Base-by-base conservation (phyloP, 2,329 filamentous ascomycete species). In the Calcarisporium arbuscula region DNA sequence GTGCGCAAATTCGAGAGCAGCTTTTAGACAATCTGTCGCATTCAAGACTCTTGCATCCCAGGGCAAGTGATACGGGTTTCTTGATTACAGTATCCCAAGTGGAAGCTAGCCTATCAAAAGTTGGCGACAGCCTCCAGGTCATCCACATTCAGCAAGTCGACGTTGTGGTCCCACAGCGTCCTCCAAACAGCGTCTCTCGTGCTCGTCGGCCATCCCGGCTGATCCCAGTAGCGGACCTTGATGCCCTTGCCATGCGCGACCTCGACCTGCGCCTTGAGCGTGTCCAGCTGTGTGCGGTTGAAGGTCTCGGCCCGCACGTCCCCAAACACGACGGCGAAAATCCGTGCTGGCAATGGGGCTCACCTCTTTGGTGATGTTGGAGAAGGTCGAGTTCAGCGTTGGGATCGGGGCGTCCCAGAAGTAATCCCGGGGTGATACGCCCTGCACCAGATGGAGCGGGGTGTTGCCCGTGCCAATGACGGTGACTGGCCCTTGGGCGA, bases 341-440 rank as follows among this genome's bases (percentile, higher is more conserved):
- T n/a, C n/a, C n/a, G n/a, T n/a, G n/a, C n/a, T n/a, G n/a, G n/a
- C n/a, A n/a, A n/a, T n/a, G n/a, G n/a, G n/a, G n/a, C n/a, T n/a
- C n/a, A n/a, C n/a, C n/a, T n/a, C 78, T 50, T 82, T 85, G 57
- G 77, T 80, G 5, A 76, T 81, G 49, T 82, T 85, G 14, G 61
- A 58, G 3, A 50, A 39, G 48, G 67, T 65, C 56, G 68, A 78
- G 0, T 29, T 39, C 1, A 67, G 47, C 49, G 57, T 49, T 37
- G 66, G 57, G 0, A 84, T 61, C 0, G 78, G 77, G 1, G 79
- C 80, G 43, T 85, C 81, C 49, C 77, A 80, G 52, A 82, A 82
- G 34, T 73, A 65, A 52, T 83, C 76, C 23, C 77, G 64, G 38
- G 46, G 41, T 1, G 39, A 36, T 6, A 29, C 41, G 21, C 18